Evolutionary conservation across 768 basidiomycete species (phyloP), one percentile per base, ranked within the genome.

Genomic region (Termitomyces sp.): DNA sequence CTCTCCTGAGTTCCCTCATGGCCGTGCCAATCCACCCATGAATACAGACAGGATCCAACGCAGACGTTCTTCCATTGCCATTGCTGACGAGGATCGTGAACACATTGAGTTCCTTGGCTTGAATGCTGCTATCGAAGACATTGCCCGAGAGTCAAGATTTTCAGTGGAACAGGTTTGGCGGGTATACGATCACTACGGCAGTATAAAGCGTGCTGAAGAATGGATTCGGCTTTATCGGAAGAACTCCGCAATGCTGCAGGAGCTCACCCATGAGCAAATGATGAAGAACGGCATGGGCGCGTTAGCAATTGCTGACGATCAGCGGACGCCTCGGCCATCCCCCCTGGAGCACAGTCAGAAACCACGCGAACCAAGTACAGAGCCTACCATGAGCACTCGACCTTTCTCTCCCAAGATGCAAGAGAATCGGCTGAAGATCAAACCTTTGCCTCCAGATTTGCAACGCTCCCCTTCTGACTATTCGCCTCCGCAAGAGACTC

Each of bases 141-240:
- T 86, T 72, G 75, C 80, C 0, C 65, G 71, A 20, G 80, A 81
- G 36, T 80, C 84, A 45, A 78, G 79, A 16, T 80, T 81, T 60
- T 69, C 68, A 13, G 66, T 76, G 48, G 71, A 74, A 3, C 75
- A 81, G 6, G 81, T 82, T 20, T 70, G 74, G 54, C 68, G 69
- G 15, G 72, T 83, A 33, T 82, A 76, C 62, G 39, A 67, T 9
- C 38, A 64, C 0, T 68, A 75, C 22, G 63, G 70, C 51, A 77
- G 71, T 59, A 65, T 86, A 18, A 60, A 68, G 15, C 69, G 71
- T 57, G 73, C 80, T 28, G 81, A 82, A 55, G 67, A 70, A 49
- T 69, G 77, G 45, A 56, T 81, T 63, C 65, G 63, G 52, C 66
- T 66, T 59, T 81, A 78, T 79, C 73, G 72, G 22, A 66, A 76